phyloP scores from a whole-genome alignment of 352 stramenopile genomes.

The Phytophthora sojae region DNA sequence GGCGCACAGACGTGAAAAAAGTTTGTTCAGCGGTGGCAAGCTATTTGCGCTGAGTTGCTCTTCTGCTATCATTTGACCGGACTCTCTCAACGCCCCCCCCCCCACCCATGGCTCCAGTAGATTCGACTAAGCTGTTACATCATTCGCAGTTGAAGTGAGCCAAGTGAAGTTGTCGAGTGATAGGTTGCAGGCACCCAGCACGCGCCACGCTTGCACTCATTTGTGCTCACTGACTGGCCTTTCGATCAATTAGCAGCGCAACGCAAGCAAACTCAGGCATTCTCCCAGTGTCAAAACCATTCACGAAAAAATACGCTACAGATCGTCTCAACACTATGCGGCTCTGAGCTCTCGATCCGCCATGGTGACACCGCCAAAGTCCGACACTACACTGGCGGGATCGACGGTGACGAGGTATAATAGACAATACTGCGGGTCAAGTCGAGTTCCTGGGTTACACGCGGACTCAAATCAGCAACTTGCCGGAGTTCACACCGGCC shows the following conservation, averaged over 20 bases:
- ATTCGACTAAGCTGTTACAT: background rate
- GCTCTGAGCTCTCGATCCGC: background rate
- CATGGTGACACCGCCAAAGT: background rate
- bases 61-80: conserved; percentile 1
- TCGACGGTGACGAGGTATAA: conserved; percentile 2
- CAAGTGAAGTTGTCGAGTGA: background rate
- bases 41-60: background rate
- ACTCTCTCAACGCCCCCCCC: background rate
- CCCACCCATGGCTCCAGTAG: background rate
- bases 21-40: background rate
- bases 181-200: background rate
- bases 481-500: conserved; percentile 9
- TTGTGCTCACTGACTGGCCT: background rate
- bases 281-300: background rate
- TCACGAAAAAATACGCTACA: too few species aligned
- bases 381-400: background rate
- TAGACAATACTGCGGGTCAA: background rate
- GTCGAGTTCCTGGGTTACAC: background rate
- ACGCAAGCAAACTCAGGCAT: too few species aligned
- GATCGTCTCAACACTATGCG: too few species aligned
- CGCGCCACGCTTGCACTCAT: background rate
- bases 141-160: background rate
- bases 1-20: background rate
- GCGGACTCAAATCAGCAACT: conserved; percentile 22
- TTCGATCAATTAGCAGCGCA: background rate